Conservation (phyloP, 202 grass and related monocot species). For the Schoenoplectus tabernaemontani region DNA sequence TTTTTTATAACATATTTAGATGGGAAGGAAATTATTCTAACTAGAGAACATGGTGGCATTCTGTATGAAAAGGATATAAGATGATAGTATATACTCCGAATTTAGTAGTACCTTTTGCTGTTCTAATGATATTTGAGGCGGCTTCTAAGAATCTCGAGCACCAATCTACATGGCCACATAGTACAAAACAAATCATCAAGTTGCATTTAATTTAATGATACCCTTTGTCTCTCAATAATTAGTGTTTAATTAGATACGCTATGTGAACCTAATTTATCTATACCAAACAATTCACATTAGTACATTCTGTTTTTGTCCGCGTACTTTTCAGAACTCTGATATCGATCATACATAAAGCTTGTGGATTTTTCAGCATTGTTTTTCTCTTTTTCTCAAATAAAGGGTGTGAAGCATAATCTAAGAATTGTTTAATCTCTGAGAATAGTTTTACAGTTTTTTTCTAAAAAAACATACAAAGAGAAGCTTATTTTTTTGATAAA, state of each 20-base stretch:
- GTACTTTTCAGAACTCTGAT: background rate
- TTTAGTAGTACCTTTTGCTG: background rate
- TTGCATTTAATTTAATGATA: background rate
- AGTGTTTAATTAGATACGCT: background rate
- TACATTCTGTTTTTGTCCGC: background rate
- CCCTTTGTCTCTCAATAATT: background rate
- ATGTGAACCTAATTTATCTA: background rate
- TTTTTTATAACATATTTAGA: no score
- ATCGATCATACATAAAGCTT: background rate
- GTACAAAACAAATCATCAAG: background rate
- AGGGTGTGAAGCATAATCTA: no score
- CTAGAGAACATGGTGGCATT: no score
- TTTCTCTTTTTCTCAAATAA: no score
- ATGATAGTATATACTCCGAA: no score
- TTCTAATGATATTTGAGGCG: background rate
- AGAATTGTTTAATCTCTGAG: no score
- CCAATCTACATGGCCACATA: background rate
- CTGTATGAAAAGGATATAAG: no score
- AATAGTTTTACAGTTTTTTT: no score
- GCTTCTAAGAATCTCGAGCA: background rate
- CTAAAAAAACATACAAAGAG: no score
- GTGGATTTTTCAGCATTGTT: background rate
- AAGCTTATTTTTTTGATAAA: no score
- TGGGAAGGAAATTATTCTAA: no score
- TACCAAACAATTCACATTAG: background rate